Percentiles rank a stretch among this genome's conserved stretches.
Conservation (phyloP, 306 rosid genomes). For the Lagenaria siceraria region DNA sequence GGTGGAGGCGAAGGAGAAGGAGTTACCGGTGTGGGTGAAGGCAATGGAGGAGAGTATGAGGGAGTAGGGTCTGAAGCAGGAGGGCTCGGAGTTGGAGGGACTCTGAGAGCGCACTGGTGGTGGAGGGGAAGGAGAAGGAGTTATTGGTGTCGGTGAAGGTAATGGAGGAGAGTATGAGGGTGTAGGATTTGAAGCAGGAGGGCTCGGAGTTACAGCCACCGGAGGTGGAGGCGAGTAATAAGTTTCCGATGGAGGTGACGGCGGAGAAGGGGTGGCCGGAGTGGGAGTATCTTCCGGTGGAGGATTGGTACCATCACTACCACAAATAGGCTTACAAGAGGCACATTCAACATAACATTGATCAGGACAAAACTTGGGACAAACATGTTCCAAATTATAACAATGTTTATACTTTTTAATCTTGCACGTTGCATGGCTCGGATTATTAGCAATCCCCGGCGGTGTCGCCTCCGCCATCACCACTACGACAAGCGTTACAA, state of each 20-base stretch:
- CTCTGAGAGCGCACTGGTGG: too few species aligned
- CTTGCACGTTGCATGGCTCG: constrained; percentile 29
- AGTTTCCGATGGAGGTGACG: not conserved
- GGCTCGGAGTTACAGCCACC: not conserved
- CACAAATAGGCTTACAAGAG: constrained; percentile 40
- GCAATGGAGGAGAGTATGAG: too few species aligned
- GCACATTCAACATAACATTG: constrained; percentile 38
- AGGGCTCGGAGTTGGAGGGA: not conserved
- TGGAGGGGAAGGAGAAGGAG: not conserved
- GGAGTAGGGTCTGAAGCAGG: not conserved
- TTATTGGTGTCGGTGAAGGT: not conserved
- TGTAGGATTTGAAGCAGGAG: not conserved
- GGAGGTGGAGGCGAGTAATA: not conserved
- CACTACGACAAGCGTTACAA: constrained; percentile 9
- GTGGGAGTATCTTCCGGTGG: constrained; percentile 10
- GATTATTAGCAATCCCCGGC: constrained; percentile 37
- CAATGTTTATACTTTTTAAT: constrained; percentile 41
- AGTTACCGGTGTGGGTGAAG: not conserved
- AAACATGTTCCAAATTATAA: constrained; percentile 38
- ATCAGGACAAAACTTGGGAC: constrained; percentile 52
- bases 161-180: not conserved
- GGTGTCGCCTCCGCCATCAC: constrained; percentile 20
- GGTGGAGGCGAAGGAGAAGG: not conserved
- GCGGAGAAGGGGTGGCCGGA: constrained; percentile 8
- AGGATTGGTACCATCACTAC: constrained; percentile 13